A percentile compares a stretch with the other conserved stretches of the same genome.
phyloP scores from a whole-genome alignment of 2,329 filamentous ascomycete genomes.

The Colletotrichum cordylinicola region DNA sequence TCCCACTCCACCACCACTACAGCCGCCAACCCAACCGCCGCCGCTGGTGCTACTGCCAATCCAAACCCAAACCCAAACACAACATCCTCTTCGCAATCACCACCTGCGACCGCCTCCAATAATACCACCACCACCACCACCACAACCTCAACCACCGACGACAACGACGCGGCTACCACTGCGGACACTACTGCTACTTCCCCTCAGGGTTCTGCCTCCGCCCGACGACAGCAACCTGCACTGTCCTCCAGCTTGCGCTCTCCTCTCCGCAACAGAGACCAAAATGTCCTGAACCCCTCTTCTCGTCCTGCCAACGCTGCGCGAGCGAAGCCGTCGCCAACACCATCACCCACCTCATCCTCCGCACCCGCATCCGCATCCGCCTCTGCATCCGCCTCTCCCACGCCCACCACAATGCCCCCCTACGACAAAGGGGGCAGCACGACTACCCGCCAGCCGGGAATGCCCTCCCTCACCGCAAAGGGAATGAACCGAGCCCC shows the following conservation, averaged over 20 bases:
- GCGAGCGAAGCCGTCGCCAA: constrained; percentile 21
- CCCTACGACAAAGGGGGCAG: constrained; percentile 53
- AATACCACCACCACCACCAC: background rate
- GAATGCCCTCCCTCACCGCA: constrained; percentile 73
- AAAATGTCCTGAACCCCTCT: constrained; percentile 24
- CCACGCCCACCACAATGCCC: constrained; percentile 31
- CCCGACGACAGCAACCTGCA: constrained; percentile 13
- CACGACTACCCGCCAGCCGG: constrained; percentile 60
- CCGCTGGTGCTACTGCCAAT: background rate
- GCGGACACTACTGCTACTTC: background rate
- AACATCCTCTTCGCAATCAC: background rate
- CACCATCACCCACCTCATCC: constrained; percentile 6
- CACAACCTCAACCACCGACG: background rate
- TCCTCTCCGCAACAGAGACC: constrained; percentile 18
- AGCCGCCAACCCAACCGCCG: constrained; percentile 1
- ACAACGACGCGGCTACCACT: background rate
- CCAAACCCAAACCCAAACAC: background rate
- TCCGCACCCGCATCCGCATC: background rate
- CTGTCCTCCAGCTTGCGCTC: constrained; percentile 21
- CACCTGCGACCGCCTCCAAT: background rate
- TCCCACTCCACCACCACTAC: background rate
- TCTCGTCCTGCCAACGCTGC: constrained; percentile 10
- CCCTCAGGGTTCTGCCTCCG: background rate
- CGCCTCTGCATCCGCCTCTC: background rate
- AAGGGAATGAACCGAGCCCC: constrained; percentile 56